Percentiles rank a stretch among this genome's conserved stretches.
These are phyloP conservation scores for Cryptococcus sp. DNA, from an alignment of 1,284 basidiomycete species.

Conservation along the genomic window DNA sequence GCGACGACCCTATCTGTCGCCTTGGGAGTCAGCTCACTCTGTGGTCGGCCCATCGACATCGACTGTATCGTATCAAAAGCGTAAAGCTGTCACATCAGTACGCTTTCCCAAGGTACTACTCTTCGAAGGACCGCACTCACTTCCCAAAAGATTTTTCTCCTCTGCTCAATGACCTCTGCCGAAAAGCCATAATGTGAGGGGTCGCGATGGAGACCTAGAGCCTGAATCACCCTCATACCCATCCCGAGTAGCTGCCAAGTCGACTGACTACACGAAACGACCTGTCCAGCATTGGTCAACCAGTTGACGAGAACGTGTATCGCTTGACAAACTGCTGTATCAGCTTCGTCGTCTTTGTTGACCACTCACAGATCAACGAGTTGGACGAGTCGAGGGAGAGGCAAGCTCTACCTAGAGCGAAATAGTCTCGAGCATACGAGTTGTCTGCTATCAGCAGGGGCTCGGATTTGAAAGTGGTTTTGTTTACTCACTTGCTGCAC, in stretches of 20 bases:
- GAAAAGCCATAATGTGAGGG: slow-evolving; percentile 15
- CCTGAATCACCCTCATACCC: slow-evolving; percentile 20
- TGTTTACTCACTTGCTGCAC: slow-evolving; percentile 1
- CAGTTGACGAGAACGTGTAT: slow-evolving; percentile 19
- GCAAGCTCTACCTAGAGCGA: slow-evolving; percentile 14
- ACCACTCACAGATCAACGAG: slow-evolving; percentile 12
- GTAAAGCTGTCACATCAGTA: slow-evolving; percentile 7
- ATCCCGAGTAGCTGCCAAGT: slow-evolving; percentile 22
- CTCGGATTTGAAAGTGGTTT: background rate
- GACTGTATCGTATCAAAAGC: slow-evolving; percentile 11
- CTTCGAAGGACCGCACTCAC: slow-evolving; percentile 1
- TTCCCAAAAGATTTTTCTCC: slow-evolving; percentile 24
- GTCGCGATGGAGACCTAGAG: slow-evolving; percentile 24
- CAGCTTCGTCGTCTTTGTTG: background rate
- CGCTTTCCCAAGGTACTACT: no score
- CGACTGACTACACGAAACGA: slow-evolving; percentile 11
- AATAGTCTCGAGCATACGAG: slow-evolving; percentile 11
- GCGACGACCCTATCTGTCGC: no score
- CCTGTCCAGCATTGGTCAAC: slow-evolving; percentile 13
- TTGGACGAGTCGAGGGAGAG: slow-evolving; percentile 10
- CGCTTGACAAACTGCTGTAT: slow-evolving; percentile 14
- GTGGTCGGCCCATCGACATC: slow-evolving; percentile 6
- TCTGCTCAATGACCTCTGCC: slow-evolving; percentile 6
- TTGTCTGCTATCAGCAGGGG: slow-evolving; percentile 2
- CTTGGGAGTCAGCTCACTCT: slow-evolving; percentile 5